These are phyloP conservation scores for Trypanosoma grayi DNA, from an alignment of 208 protist species.

Conservation along the genomic window DNA sequence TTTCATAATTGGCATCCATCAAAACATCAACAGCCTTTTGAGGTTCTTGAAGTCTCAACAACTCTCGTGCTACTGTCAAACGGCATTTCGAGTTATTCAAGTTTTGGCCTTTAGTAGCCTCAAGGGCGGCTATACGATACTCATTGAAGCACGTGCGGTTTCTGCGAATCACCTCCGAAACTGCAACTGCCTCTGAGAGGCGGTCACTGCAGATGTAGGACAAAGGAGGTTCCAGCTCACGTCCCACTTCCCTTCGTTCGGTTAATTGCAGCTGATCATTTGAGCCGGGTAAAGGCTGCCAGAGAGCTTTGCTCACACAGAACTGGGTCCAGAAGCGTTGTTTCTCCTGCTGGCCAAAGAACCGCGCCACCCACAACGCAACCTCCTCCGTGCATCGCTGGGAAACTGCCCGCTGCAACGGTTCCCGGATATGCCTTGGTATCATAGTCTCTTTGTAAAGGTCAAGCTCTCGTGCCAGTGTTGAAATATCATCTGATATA, in stretches of 20 bases:
- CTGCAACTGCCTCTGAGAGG: slow-evolving; percentile 44
- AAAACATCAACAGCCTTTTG: slow-evolving; percentile 66
- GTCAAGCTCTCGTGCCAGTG: slow-evolving; percentile 58
- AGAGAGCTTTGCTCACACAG: slow-evolving; percentile 4
- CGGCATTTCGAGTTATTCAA: slow-evolving; percentile 41
- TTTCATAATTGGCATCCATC: slow-evolving; percentile 61
- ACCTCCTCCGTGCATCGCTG: slow-evolving; percentile 5
- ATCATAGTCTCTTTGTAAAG: slow-evolving; percentile 82
- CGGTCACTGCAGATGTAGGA: slow-evolving; percentile 43
- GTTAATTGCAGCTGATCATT: not conserved
- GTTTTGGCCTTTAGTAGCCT: slow-evolving; percentile 24
- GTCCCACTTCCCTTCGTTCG: not conserved
- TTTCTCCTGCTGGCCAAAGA: slow-evolving; percentile 61
- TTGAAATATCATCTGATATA: slow-evolving; percentile 42
- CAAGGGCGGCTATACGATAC: slow-evolving; percentile 37
- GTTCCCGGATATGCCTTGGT: slow-evolving; percentile 27
- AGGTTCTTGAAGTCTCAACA: slow-evolving; percentile 47
- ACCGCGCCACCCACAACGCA: slow-evolving; percentile 42
- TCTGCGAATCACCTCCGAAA: slow-evolving; percentile 26
- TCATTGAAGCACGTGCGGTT: slow-evolving; percentile 59
- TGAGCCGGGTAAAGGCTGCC: not conserved
- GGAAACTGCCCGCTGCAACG: slow-evolving; percentile 13
- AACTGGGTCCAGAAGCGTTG: slow-evolving; percentile 55
- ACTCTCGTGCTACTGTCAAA: slow-evolving; percentile 49
- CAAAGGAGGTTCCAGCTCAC: slow-evolving; percentile 20